phyloP scores from a whole-genome alignment of 768 basidiomycete genomes.

The Aureoboletus auriporus region DNA sequence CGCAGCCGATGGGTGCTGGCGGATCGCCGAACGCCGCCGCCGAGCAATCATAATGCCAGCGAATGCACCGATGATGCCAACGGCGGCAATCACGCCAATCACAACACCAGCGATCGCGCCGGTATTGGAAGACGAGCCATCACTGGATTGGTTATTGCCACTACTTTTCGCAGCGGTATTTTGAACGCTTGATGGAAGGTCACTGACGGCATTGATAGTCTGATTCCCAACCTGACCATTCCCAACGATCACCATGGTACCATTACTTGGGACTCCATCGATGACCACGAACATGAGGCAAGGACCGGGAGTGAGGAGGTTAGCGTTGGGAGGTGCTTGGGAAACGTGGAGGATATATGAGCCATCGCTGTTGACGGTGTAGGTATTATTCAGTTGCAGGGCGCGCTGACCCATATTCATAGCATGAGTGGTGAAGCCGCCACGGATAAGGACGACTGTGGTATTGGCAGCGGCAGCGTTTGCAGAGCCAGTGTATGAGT shows the following conservation, averaged over 20 bases:
- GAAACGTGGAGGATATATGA: constrained; percentile 76
- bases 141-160: constrained; percentile 10
- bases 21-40: constrained; percentile 43
- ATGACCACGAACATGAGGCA: constrained; percentile 80
- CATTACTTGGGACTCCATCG: constrained; percentile 82
- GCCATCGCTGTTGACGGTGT: constrained; percentile 73
- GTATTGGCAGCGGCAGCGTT: constrained; percentile 73
- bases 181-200: constrained; percentile 37
- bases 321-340: constrained; percentile 81
- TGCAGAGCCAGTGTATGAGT: constrained; percentile 59
- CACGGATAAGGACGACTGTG: constrained; percentile 75
- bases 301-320: constrained; percentile 88
- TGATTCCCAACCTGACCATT: constrained; percentile 74
- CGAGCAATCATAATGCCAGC: constrained; percentile 47
- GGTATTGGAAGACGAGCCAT: constrained; percentile 23
- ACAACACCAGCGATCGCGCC: constrained; percentile 26
- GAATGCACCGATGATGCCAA: constrained; percentile 29
- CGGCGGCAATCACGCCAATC: constrained; percentile 27
- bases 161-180: constrained; percentile 38
- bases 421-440: constrained; percentile 81
- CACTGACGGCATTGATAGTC: constrained; percentile 32
- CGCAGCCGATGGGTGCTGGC: constrained; percentile 28
- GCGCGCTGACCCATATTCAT: constrained; percentile 91
- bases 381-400: constrained; percentile 82
- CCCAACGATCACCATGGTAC: constrained; percentile 73